Conservation (phyloP, 2,329 filamentous ascomycete species). For the Elsinoe batatas region DNA sequence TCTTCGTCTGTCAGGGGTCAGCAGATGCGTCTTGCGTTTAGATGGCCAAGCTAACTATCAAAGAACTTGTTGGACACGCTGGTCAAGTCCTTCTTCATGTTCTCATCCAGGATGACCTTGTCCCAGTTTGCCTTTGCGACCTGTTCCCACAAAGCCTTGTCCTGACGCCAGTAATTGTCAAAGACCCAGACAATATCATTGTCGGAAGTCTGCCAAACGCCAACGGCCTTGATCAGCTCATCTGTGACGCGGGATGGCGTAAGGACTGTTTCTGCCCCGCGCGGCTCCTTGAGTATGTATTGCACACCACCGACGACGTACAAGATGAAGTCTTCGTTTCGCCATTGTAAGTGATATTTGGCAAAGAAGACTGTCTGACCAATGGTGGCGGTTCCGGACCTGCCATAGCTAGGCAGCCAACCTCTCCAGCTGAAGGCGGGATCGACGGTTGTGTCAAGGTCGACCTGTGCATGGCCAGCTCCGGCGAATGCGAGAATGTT, state of each 20-base stretch:
- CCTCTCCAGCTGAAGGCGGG: constrained; percentile 30
- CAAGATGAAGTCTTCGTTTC: constrained; percentile 31
- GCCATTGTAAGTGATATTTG: constrained; percentile 32
- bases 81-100: constrained; percentile 35
- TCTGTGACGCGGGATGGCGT: constrained; percentile 30
- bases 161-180: constrained; percentile 34
- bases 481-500: constrained; percentile 30
- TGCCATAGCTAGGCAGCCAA: constrained; percentile 26
- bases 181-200: constrained; percentile 36
- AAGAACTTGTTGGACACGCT: constrained; percentile 35
- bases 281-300: constrained; percentile 33
- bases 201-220: constrained; percentile 28
- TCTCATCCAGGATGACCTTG: constrained; percentile 38
- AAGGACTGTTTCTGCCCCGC: constrained; percentile 23
- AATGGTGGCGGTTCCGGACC: constrained; percentile 24
- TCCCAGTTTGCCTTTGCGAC: constrained; percentile 36
- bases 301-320: constrained; percentile 30
- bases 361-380: constrained; percentile 32
- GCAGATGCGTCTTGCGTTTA: background rate
- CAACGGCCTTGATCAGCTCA: constrained; percentile 29
- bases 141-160: constrained; percentile 29
- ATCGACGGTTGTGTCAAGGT: constrained; percentile 30
- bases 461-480: constrained; percentile 31
- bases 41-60: constrained; percentile 18
- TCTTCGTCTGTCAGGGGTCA: constrained; percentile 21